Evolutionary conservation across 768 basidiomycete genomes (phyloP).

Genomic region (button mushroom (Agaricus bisporus)): DNA sequence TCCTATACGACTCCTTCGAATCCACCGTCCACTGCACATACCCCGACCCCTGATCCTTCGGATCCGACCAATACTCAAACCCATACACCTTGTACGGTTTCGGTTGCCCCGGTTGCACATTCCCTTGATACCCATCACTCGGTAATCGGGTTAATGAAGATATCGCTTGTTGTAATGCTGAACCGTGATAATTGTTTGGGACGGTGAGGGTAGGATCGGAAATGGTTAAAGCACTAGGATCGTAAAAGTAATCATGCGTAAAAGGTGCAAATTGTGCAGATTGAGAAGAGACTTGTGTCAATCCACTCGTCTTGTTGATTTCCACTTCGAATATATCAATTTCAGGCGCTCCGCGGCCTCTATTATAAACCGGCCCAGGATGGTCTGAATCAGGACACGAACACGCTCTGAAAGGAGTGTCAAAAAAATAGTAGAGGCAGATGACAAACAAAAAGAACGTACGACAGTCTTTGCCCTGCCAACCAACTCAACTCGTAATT

Average conservation of each 20-base stretch:
- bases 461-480: conserved; percentile 73
- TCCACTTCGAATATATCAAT: conserved; percentile 82
- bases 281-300: conserved; percentile 64
- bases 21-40: conserved; percentile 75
- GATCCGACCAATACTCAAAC: conserved; percentile 73
- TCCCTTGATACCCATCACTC: conserved; percentile 49
- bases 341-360: conserved; percentile 73
- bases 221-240: conserved; percentile 27
- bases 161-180: conserved; percentile 54
- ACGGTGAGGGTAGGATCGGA: conserved; percentile 25
- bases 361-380: conserved; percentile 52
- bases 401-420: conserved; percentile 58
- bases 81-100: conserved; percentile 28
- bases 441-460: too few species aligned
- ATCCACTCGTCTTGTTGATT: conserved; percentile 40
- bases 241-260: conserved; percentile 34
- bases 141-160: conserved; percentile 42
- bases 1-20: conserved; percentile 38
- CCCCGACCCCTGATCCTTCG: conserved; percentile 43
- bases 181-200: conserved; percentile 40
- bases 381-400: conserved; percentile 74
- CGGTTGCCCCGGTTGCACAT: conserved; percentile 26
- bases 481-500: conserved; percentile 67
- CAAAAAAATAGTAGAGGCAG: too few species aligned
- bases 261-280: conserved; percentile 65